phyloP scores from a whole-genome alignment of 2,329 filamentous ascomycete genomes.

The Colletotrichum lindemuthianum region DNA sequence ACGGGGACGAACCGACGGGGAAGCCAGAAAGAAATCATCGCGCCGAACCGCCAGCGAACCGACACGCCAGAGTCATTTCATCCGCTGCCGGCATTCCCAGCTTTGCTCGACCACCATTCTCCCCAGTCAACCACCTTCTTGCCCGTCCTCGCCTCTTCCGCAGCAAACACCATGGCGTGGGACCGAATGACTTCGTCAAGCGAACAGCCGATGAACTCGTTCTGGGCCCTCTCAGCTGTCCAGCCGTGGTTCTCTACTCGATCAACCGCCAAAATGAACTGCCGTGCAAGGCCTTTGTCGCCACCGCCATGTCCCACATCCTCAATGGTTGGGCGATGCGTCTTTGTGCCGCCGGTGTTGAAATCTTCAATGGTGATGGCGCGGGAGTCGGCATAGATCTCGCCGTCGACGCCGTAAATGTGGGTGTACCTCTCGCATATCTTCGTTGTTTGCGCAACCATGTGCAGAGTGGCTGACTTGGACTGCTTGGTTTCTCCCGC shows the following conservation, averaged over 20 bases:
- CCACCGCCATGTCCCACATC: slow-evolving; percentile 35
- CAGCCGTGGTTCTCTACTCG: slow-evolving; percentile 78
- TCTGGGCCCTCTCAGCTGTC: slow-evolving; percentile 77
- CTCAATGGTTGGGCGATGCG: slow-evolving; percentile 35
- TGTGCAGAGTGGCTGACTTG: slow-evolving; percentile 91
- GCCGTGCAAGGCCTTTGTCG: slow-evolving; percentile 70
- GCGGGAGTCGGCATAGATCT: slow-evolving; percentile 84
- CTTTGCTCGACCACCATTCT: slow-evolving; percentile 73
- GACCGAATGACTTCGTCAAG: slow-evolving; percentile 89
- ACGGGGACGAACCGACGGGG: too few relatives aligned
- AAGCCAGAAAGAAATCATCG: too few relatives aligned
- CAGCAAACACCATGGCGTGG: slow-evolving; percentile 93
- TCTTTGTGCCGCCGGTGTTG: slow-evolving; percentile 30
- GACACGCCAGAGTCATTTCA: neutral
- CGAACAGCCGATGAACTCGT: slow-evolving; percentile 79
- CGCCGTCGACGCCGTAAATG: slow-evolving; percentile 87
- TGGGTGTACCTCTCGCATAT: slow-evolving; percentile 87
- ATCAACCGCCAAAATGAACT: slow-evolving; percentile 86
- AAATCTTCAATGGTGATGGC: slow-evolving; percentile 77
- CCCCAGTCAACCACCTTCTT: slow-evolving; percentile 79
- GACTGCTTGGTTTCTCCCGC: slow-evolving; percentile 37
- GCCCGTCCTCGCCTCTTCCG: slow-evolving; percentile 81
- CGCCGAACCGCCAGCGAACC: too few relatives aligned
- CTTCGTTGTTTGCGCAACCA: slow-evolving; percentile 89
- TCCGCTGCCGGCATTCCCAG: slow-evolving; percentile 37